These are phyloP conservation scores for Pseudoturritis turrita DNA, from an alignment of 345 rosid species.

Conservation along the genomic window DNA sequence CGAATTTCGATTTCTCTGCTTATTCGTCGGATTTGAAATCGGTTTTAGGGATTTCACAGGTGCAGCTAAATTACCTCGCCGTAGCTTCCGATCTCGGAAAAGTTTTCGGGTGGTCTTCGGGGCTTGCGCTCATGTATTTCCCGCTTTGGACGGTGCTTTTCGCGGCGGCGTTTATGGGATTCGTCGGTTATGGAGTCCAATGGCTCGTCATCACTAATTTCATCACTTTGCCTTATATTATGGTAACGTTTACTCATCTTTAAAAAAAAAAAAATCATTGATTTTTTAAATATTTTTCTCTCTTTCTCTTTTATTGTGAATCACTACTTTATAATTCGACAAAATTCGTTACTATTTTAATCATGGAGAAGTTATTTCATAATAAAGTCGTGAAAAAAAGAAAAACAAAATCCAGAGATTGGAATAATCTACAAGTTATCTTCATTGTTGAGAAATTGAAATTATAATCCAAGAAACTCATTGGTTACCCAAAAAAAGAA, in stretches of 20 bases:
- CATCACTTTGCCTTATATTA: constrained; percentile 66
- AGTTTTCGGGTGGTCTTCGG: constrained; percentile 94
- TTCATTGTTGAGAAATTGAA: neutral
- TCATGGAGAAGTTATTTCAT: neutral
- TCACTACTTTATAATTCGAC: neutral
- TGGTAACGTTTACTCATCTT: constrained; percentile 40
- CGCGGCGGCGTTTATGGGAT: constrained; percentile 81
- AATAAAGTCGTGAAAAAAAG: neutral
- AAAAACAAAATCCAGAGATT: neutral
- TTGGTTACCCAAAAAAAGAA: neutral
- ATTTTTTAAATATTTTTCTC: neutral
- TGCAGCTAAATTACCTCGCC: constrained; percentile 82
- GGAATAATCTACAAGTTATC: neutral
- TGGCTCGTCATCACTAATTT: constrained; percentile 68
- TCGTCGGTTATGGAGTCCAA: constrained; percentile 77
- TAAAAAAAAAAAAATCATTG: too few relatives aligned
- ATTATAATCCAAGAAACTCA: neutral
- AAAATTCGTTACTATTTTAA: neutral
- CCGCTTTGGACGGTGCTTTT: constrained; percentile 73
- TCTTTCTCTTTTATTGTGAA: neutral
- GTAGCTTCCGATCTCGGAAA: constrained; percentile 96
- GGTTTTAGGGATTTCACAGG: constrained; percentile 77
- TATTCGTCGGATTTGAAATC: constrained; percentile 76
- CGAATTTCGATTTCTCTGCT: constrained; percentile 91
- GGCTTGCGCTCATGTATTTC: constrained; percentile 66